These are phyloP conservation scores for Phytopythium boreale DNA, from an alignment of 352 stramenopile genomes.

Conservation along the genomic window DNA sequence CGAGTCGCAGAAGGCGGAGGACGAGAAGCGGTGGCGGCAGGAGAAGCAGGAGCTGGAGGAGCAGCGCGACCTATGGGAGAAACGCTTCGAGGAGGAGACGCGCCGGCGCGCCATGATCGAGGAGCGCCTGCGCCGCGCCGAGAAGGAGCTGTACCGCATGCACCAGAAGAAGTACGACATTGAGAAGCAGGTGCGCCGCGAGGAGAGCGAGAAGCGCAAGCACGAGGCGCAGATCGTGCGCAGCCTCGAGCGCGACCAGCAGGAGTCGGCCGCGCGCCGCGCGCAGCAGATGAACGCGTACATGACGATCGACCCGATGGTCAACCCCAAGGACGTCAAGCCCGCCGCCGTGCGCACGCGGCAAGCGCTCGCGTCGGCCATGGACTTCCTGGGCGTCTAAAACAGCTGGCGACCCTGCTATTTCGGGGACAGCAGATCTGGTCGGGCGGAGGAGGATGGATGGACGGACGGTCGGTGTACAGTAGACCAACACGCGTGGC, in stretches of 20 bases:
- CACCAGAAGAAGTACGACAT: constrained; percentile 91
- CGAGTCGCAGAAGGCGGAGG: constrained; percentile 76
- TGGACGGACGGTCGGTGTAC: constrained; percentile 1
- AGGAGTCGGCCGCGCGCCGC: constrained; percentile 24
- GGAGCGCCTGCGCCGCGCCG: constrained; percentile 72
- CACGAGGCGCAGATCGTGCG: constrained; percentile 82
- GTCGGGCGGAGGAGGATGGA: background rate
- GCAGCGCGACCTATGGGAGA: constrained; percentile 65
- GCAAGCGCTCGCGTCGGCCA: constrained; percentile 77
- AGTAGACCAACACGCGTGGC: constrained; percentile 5
- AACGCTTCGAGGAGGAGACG: constrained; percentile 74
- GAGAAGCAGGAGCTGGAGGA: constrained; percentile 61
- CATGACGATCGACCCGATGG: constrained; percentile 60
- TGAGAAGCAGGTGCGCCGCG: constrained; percentile 73
- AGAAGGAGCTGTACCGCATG: constrained; percentile 89
- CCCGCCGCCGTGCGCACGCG: constrained; percentile 68
- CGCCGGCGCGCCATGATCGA: constrained; percentile 66
- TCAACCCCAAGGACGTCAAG: constrained; percentile 82
- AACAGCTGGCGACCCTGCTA: background rate
- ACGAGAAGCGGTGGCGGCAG: constrained; percentile 77
- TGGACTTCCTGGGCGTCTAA: constrained; percentile 87
- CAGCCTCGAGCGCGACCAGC: constrained; percentile 74
- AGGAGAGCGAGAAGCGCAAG: constrained; percentile 85
- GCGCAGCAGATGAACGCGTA: constrained; percentile 33
- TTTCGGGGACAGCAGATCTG: background rate